Conservation (phyloP, 1,284 basidiomycete species). For the Ganoderma lingzhi region DNA sequence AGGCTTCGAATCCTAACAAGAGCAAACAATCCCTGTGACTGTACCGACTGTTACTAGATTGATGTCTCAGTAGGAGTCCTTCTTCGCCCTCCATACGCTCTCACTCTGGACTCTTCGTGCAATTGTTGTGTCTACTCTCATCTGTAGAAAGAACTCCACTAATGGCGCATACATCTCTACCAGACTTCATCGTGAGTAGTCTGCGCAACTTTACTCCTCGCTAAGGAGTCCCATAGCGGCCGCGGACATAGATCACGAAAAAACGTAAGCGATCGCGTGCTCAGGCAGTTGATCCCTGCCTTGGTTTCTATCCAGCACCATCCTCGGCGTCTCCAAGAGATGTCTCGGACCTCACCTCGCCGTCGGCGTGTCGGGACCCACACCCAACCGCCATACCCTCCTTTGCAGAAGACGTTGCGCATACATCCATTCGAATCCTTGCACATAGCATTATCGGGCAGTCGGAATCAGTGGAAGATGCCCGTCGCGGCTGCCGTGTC, state of each 20-base stretch:
- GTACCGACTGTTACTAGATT: not conserved
- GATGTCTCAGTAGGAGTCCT: not conserved
- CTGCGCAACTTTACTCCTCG: not conserved
- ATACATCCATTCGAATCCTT: not conserved
- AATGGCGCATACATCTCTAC: not conserved
- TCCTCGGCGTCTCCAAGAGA: not conserved
- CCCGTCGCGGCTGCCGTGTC: not conserved
- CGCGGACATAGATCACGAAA: not conserved
- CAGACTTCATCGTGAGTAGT: constrained; percentile 6
- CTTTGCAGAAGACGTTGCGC: not conserved
- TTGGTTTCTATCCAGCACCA: not conserved
- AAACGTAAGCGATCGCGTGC: constrained; percentile 1
- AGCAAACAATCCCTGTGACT: not conserved
- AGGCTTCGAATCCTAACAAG: constrained; percentile 1
- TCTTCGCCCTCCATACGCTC: not conserved
- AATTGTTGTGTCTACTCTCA: not conserved
- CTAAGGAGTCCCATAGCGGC: not conserved
- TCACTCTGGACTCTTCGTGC: not conserved
- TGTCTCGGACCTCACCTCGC: too few species aligned
- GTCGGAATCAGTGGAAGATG: not conserved
- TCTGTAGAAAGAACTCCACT: not conserved
- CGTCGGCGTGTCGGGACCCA: not conserved
- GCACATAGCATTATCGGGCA: not conserved
- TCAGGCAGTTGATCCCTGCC: constrained; percentile 1
- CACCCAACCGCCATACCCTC: not conserved